phyloP scores from a whole-genome alignment of 495 filamentous ascomycete species.

The Tuber aestivum region DNA sequence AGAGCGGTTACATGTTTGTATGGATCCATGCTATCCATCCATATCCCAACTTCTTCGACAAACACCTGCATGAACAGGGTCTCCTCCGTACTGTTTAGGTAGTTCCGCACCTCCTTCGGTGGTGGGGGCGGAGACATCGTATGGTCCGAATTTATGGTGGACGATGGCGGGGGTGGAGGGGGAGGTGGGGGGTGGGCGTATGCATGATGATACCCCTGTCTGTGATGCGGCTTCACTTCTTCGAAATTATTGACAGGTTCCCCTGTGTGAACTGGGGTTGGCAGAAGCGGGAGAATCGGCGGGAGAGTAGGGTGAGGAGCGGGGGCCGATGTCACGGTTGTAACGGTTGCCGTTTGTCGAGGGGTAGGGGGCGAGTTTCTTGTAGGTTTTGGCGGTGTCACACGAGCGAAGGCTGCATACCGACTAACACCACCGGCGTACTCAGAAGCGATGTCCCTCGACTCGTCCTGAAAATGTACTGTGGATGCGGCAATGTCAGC shows the following conservation, averaged over 20 bases:
- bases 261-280: conserved; percentile 27
- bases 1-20: conserved; percentile 64
- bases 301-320: conserved; percentile 36
- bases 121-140: conserved; percentile 43
- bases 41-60: conserved; percentile 80
- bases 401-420: conserved; percentile 56
- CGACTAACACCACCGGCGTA: conserved; percentile 74
- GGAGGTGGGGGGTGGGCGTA: conserved; percentile 30
- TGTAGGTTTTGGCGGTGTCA: conserved; percentile 43
- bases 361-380: conserved; percentile 40
- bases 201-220: conserved; percentile 31
- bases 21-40: conserved; percentile 90
- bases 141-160: conserved; percentile 42
- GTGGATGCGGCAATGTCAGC: conserved; percentile 16
- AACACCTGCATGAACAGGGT: conserved; percentile 83
- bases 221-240: conserved; percentile 29
- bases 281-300: conserved; percentile 38
- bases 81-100: conserved; percentile 67
- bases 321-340: conserved; percentile 29
- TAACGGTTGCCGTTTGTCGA: conserved; percentile 35
- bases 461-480: conserved; percentile 80
- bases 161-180: conserved; percentile 28
- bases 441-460: conserved; percentile 81
- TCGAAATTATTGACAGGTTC: conserved; percentile 28
- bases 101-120: conserved; percentile 52